These are phyloP conservation scores for Clarireedia hainanense DNA, from an alignment of 2,329 filamentous ascomycete species.

Conservation along the genomic window DNA sequence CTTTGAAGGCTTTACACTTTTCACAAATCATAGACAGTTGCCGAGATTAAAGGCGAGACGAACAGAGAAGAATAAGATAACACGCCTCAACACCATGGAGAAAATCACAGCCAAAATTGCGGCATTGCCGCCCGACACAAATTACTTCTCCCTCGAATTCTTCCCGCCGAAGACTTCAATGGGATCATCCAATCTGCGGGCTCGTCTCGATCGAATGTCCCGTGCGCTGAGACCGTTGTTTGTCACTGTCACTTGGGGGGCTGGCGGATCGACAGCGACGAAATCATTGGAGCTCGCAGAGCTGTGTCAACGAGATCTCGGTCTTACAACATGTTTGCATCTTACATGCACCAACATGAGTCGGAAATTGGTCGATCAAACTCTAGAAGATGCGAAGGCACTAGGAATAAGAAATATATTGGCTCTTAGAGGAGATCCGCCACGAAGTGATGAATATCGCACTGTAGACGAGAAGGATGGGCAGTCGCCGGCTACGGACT, in stretches of 20 bases:
- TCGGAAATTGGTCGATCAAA: constrained; percentile 73
- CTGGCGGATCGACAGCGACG: constrained; percentile 81
- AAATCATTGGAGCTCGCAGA: constrained; percentile 94
- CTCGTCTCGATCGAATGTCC: constrained; percentile 91
- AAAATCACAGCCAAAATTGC: constrained; percentile 95
- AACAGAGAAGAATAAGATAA: not conserved
- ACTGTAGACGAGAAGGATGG: constrained; percentile 50
- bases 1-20: not conserved
- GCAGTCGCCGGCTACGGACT: constrained; percentile 40
- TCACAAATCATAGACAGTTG: no score
- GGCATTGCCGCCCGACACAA: constrained; percentile 70
- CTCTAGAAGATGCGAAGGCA: constrained; percentile 81
- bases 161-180: constrained; percentile 97
- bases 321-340: constrained; percentile 90
- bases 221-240: constrained; percentile 85
- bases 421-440: constrained; percentile 84
- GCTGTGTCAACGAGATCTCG: constrained; percentile 85
- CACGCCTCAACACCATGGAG: constrained; percentile 36
- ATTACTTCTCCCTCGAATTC: constrained; percentile 97
- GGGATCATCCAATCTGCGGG: constrained; percentile 89
- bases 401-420: constrained; percentile 91
- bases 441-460: constrained; percentile 79
- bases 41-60: no score
- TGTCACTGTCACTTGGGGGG: constrained; percentile 96
- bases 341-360: constrained; percentile 99